A percentile compares a stretch with the other conserved stretches of the same genome.
These are phyloP conservation scores for Falciphora oryzae DNA, from an alignment of 2,329 filamentous ascomycete genomes.

Conservation along the genomic window DNA sequence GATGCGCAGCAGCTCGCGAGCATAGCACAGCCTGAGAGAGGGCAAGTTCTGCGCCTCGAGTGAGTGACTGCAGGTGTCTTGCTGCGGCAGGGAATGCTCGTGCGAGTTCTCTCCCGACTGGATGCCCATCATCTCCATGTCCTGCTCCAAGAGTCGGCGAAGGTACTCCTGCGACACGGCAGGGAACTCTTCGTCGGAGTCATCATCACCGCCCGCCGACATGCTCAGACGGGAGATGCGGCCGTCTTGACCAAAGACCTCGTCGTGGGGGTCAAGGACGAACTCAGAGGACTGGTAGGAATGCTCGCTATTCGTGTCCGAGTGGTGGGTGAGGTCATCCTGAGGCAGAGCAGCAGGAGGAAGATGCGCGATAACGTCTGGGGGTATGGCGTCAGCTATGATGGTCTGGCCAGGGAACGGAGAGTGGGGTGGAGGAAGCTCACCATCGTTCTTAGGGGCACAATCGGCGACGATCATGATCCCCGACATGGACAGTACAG, in stretches of 20 bases:
- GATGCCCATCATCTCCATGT: too few species aligned
- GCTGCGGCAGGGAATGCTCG: neutral
- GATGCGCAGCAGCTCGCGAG: too few species aligned
- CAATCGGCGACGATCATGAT: neutral
- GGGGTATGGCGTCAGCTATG: too few species aligned
- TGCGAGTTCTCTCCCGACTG: neutral
- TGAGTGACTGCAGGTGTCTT: neutral
- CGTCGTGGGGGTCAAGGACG: neutral
- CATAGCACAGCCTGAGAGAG: neutral
- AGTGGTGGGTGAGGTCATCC: too few species aligned
- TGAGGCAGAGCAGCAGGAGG: too few species aligned
- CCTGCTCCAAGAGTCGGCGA: too few species aligned
- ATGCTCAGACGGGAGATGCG: too few species aligned
- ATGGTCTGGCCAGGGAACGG: too few species aligned
- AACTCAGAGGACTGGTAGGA: neutral
- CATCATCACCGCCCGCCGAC: neutral
- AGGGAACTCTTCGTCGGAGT: neutral
- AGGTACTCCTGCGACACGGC: neutral
- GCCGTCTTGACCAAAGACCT: neutral
- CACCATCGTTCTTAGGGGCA: neutral
- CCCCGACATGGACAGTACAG: neutral
- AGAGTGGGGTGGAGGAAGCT: accelerated
- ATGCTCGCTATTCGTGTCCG: neutral
- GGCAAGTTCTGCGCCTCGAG: neutral
- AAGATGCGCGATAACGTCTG: too few species aligned